Base-by-base conservation (phyloP, 75 land plant genomes). In the Cupressus sempervirens region DNA sequence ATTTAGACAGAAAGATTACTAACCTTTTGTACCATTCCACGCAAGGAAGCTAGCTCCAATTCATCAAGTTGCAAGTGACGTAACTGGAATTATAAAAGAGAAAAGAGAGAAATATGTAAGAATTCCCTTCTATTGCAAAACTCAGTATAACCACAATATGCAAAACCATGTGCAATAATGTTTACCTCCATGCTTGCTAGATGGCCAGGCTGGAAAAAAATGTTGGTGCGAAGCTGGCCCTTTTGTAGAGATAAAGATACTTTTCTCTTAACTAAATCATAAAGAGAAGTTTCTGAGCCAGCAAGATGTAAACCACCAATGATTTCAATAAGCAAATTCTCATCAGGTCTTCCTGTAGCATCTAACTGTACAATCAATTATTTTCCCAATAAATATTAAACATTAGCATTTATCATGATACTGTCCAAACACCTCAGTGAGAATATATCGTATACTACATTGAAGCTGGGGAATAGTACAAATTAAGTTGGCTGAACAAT, bases 11-110 rank as follows among this genome's bases (percentile, higher is more conserved):
- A 46, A 9, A 46, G 48, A 46, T 0, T 46, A 46, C 48, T 8
- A 46, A 48, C 50, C 50, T 48, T 48, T 48, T 48, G 98, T 77
- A 98, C 84, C 73, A 92, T 88, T 84, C 99, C 99, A 11, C 99
- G 92, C 82, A 98, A 92, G 38, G 99, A 98, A 68, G 95, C 96
- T 32, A 98, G 86, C 84, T 98, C 99, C 89, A 98, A 83, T 87
- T 98, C 99, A 95, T 98, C 99, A 81, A 98, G 96, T 65, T 95
- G 97, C 86, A 98, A 89, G 86, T 98, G 89, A 15, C 99, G 96
- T 34, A 98, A 88, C 99, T 98, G 88, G 15, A 36, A 80, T 85
- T 53, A 86, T 9, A 8, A 82, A 46, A 67, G 20, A 12, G 86
- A 11, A 52, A 88, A 54, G 43, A 30, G 43, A 35, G 81, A 43